Evolutionary conservation across 306 rosid species (phyloP), one percentile per base, ranked within the genome.

Genomic region (Dalbergia cultrata): DNA sequence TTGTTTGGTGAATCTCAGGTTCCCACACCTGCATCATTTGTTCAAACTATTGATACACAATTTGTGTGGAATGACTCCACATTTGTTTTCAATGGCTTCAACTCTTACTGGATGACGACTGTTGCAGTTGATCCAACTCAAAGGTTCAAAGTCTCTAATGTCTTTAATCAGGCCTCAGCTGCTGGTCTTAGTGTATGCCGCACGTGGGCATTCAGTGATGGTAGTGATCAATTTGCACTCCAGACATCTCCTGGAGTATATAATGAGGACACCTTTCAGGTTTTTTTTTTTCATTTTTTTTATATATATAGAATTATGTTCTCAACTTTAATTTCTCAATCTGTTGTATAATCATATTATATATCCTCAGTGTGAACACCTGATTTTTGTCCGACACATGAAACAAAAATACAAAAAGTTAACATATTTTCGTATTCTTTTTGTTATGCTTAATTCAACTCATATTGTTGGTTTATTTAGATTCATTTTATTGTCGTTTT

Each of bases 21-120:
- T 47, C 16, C 47, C 13, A 19, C 49, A 72, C 18, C 74, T 26
- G 31, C 41, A 16, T 60, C 49, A 33, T 84, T 84, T 61, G 88
- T 81, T 37, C 67, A 62, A 44, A 76, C 80, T 0, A 78, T 21
- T 0, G 81, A 80, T 17, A 62, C 82, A 5, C 65, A 45, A 8
- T 86, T 89, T 50, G 58, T 72, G 8, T 44, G 73, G 34, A 60
- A 86, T 14, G 85, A 62, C 3, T 72, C 80, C 2, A 57, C 85
- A 10, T 89, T 89, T 76, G 26, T 76, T 26, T 81, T 86, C 70
- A 84, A 86, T 33, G 92, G 90, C 0, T 89, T 86, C 68, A 89
- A 89, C 77, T 72, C 90, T 4, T 89, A 82, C 13, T 86, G 90
- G 92, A 82, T 84, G 85, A 80, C 84, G 90, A 43, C 49, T 33